Percentiles rank a stretch among this genome's conserved stretches.
Conservation (phyloP, 2,329 filamentous ascomycete genomes). For the Cordyceps farinosa region DNA sequence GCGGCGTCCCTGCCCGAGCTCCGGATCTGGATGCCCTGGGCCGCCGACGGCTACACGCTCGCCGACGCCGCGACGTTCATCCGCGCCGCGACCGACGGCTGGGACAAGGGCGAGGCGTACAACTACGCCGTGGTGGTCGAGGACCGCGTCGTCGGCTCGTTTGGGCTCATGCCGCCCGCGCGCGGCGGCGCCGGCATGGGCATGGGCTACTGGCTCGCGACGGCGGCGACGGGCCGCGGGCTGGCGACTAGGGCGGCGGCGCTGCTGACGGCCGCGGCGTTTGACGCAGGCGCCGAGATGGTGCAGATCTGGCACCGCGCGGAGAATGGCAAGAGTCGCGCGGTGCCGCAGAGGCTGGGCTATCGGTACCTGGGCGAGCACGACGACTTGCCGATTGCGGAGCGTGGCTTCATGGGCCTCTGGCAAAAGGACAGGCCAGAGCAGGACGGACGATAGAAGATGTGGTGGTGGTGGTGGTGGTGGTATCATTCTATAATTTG, state of each 20-base stretch:
- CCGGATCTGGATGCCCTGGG: conserved; percentile 22
- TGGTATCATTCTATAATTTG: too few relatives aligned
- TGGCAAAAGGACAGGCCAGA: conserved; percentile 1
- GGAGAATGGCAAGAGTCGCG: conserved; percentile 18
- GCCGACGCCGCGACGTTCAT: conserved; percentile 18
- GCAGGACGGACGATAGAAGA: too few relatives aligned
- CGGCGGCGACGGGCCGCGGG: conserved; percentile 20
- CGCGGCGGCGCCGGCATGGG: conserved; percentile 11
- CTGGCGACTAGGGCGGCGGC: conserved; percentile 20
- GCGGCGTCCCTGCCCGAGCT: conserved; percentile 20
- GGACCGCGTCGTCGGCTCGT: conserved; percentile 17
- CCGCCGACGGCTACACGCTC: conserved; percentile 18
- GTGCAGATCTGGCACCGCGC: conserved; percentile 21
- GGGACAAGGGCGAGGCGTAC: conserved; percentile 18
- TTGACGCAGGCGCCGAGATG: conserved; percentile 18
- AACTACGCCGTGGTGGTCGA: conserved; percentile 20
- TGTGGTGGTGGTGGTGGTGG: too few relatives aligned
- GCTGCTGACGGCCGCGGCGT: conserved; percentile 19
- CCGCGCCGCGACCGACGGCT: conserved; percentile 6
- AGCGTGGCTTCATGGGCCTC: not conserved
- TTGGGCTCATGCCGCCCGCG: conserved; percentile 17
- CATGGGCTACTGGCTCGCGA: conserved; percentile 24
- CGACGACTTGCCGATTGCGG: not conserved
- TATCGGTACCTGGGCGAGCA: conserved; percentile 13
- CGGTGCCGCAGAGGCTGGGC: conserved; percentile 18